Conservation (phyloP, 2,329 filamentous ascomycete genomes). For the Golovinomyces cichoracearum region DNA sequence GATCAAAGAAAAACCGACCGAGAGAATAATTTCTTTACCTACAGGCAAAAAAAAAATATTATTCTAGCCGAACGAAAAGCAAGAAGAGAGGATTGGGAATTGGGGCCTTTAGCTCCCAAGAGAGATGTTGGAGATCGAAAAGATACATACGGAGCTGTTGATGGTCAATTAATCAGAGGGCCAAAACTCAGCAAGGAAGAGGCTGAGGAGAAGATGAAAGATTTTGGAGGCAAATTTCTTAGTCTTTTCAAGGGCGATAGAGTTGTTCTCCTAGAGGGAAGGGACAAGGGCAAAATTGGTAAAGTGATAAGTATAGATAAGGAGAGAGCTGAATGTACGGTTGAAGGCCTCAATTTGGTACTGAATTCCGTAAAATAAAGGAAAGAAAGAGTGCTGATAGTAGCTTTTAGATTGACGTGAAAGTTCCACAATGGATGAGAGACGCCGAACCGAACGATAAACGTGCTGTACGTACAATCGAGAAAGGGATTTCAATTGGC, state of each 20-base stretch:
- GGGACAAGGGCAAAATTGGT: slow-evolving; percentile 63
- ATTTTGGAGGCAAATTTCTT: slow-evolving; percentile 22
- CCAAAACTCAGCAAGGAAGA: slow-evolving; percentile 6
- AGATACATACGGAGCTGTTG: slow-evolving; percentile 32
- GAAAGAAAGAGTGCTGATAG: not conserved
- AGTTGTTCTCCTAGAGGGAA: slow-evolving; percentile 55
- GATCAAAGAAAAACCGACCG: slow-evolving; percentile 8
- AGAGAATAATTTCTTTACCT: slow-evolving; percentile 7
- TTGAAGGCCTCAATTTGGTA: slow-evolving; percentile 40
- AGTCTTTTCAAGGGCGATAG: slow-evolving; percentile 46
- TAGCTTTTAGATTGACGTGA: slow-evolving; percentile 18
- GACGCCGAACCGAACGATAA: slow-evolving; percentile 17
- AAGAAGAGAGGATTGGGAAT: slow-evolving; percentile 49
- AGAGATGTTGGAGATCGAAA: slow-evolving; percentile 36
- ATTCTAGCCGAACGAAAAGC: slow-evolving; percentile 25
- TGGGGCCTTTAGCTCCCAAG: slow-evolving; percentile 55
- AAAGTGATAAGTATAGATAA: slow-evolving; percentile 31
- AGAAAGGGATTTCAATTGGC: slow-evolving; percentile 36
- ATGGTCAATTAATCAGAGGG: slow-evolving; percentile 15
- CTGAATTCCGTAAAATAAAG: not conserved
- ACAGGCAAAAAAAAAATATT: slow-evolving; percentile 12
- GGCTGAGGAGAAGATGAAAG: slow-evolving; percentile 13
- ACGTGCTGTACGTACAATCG: slow-evolving; percentile 21
- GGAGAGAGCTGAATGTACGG: slow-evolving; percentile 29
- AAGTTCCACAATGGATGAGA: slow-evolving; percentile 19